phyloP scores from a whole-genome alignment of 345 rosid genomes.

The Murraya koenigii region DNA sequence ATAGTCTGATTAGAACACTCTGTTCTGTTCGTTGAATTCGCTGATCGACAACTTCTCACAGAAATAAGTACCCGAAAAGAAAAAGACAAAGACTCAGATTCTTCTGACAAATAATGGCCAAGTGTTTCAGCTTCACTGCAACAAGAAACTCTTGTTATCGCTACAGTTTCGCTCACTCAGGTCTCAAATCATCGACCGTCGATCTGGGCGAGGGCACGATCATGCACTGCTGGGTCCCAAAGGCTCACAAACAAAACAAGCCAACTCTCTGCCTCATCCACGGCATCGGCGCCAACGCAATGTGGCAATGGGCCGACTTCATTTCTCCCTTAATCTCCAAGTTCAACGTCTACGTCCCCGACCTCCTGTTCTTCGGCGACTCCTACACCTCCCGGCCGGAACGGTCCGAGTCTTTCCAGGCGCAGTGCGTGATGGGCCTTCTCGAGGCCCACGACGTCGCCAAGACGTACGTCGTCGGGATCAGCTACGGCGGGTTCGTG shows the following conservation, averaged over 20 bases:
- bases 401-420: constrained; percentile 69
- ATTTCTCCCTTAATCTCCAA: constrained; percentile 48
- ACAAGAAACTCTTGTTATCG: constrained; percentile 60
- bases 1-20: too few relatives aligned
- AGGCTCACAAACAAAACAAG: constrained; percentile 33
- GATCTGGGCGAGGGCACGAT: constrained; percentile 85
- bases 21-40: too few relatives aligned
- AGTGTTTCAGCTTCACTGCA: constrained; percentile 63
- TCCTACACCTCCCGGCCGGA: constrained; percentile 76
- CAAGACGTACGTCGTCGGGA: constrained; percentile 56
- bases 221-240: constrained; percentile 86
- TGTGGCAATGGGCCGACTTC: constrained; percentile 86
- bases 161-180: constrained; percentile 59
- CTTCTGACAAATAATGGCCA: constrained; percentile 33
- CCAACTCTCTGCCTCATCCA: constrained; percentile 70
- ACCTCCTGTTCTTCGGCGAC: constrained; percentile 87
- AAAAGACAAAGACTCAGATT: too few relatives aligned
- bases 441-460: constrained; percentile 49
- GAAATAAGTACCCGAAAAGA: too few relatives aligned
- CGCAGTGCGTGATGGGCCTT: constrained; percentile 54
- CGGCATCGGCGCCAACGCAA: constrained; percentile 93
- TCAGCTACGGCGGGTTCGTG: constrained; percentile 88
- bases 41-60: too few relatives aligned
- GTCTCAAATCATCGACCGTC: constrained; percentile 65
- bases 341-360: constrained; percentile 86